These are phyloP conservation scores for Geotrichum fermentans DNA, from an alignment of 1,139 yeast species.

Conservation along the genomic window DNA sequence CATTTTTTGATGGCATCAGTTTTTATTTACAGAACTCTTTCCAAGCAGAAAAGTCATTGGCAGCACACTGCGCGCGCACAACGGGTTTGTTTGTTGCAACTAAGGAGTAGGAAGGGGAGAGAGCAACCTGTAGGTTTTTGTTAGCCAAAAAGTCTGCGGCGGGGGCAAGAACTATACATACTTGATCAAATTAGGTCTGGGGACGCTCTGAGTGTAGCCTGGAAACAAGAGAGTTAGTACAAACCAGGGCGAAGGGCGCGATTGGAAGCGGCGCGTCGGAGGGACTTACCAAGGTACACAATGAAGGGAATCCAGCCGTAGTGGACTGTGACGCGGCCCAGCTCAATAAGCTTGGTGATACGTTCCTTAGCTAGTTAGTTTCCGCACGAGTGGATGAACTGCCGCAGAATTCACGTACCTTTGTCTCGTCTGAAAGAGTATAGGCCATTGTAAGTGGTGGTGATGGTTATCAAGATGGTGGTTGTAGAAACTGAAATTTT, in stretches of 20 bases:
- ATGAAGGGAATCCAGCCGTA: slow-evolving; percentile 97
- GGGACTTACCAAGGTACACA: slow-evolving; percentile 61
- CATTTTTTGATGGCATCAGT: too few species aligned
- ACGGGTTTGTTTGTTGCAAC: too few species aligned
- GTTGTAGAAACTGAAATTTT: background rate
- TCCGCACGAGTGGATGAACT: slow-evolving; percentile 12
- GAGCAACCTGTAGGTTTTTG: slow-evolving; percentile 39
- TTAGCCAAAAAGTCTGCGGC: background rate
- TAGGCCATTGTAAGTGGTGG: slow-evolving; percentile 34
- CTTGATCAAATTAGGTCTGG: slow-evolving; percentile 78
- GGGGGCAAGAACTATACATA: too few species aligned
- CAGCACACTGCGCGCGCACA: too few species aligned
- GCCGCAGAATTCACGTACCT: slow-evolving; percentile 34
- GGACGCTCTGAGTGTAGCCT: slow-evolving; percentile 79
- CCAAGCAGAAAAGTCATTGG: too few species aligned
- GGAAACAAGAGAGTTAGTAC: background rate
- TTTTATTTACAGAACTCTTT: too few species aligned
- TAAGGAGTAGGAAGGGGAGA: slow-evolving; percentile 75
- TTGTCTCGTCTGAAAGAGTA: slow-evolving; percentile 46
- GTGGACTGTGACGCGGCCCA: slow-evolving; percentile 83
- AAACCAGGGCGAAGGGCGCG: too few species aligned
- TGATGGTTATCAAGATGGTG: background rate
- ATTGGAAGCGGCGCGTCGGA: background rate
- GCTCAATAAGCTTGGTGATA: slow-evolving; percentile 71
- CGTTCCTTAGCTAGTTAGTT: slow-evolving; percentile 54